A percentile compares a stretch with the other conserved stretches of the same genome.
These are phyloP conservation scores for Ascochyta pisi DNA, from an alignment of 2,329 filamentous ascomycete species.

Conservation along the genomic window DNA sequence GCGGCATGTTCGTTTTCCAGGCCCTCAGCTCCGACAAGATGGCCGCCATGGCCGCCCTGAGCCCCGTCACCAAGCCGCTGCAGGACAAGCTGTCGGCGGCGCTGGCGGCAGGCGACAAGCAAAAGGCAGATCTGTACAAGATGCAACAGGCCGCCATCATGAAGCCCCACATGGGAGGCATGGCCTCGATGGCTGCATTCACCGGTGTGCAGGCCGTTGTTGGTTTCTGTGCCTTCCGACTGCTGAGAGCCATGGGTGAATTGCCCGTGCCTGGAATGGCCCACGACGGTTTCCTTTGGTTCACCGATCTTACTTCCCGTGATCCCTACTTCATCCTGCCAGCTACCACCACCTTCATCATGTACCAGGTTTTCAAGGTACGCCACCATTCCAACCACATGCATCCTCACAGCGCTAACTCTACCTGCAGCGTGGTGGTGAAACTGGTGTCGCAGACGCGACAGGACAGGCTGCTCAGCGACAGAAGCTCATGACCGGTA, in stretches of 20 bases:
- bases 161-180: conserved; percentile 39
- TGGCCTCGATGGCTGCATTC: conserved; percentile 57
- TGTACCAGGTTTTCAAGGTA: conserved; percentile 67
- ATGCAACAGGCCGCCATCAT: conserved; percentile 61
- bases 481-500: conserved; percentile 52
- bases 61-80: conserved; percentile 64
- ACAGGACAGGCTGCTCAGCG: conserved; percentile 11
- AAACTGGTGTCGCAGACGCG: conserved; percentile 51
- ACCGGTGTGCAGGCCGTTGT: conserved; percentile 70
- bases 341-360: conserved; percentile 61
- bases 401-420: conserved; percentile 28
- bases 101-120: conserved; percentile 54
- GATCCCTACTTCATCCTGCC: conserved; percentile 85
- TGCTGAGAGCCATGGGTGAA: conserved; percentile 74
- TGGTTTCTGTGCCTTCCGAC: conserved; percentile 80
- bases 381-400: conserved; percentile 27
- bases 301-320: conserved; percentile 74
- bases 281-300: conserved; percentile 75
- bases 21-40: conserved; percentile 66
- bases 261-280: conserved; percentile 84
- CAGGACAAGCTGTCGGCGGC: conserved; percentile 61
- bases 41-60: conserved; percentile 68
- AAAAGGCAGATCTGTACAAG: conserved; percentile 45
- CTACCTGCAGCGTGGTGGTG: conserved; percentile 55
- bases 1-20: conserved; percentile 67